Percentiles rank a stretch among this genome's conserved stretches.
phyloP scores from a whole-genome alignment of 495 filamentous ascomycete species.

The Aspergillus wentii region DNA sequence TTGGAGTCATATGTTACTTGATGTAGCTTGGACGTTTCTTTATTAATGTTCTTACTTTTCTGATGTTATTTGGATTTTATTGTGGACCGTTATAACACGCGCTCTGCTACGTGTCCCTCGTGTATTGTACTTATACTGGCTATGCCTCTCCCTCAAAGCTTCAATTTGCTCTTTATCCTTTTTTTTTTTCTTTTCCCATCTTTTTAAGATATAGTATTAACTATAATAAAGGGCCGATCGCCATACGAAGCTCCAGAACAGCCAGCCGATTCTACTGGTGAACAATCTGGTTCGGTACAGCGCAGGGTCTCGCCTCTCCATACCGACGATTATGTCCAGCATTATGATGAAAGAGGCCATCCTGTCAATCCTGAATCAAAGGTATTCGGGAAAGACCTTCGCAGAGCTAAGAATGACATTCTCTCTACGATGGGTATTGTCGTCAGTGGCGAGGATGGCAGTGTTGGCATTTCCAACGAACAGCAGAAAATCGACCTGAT shows the following conservation, averaged over 20 bases:
- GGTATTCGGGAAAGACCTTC: conserved; percentile 34
- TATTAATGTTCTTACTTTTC: not conserved
- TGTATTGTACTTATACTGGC: no score
- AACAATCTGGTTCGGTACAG: conserved; percentile 12
- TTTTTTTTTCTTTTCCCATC: not conserved
- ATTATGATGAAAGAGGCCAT: conserved; percentile 67
- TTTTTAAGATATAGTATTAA: conserved; percentile 14
- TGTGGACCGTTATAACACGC: not conserved
- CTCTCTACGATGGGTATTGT: conserved; percentile 52
- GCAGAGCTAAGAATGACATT: conserved; percentile 54
- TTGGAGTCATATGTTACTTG: no score
- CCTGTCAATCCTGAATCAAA: conserved; percentile 57
- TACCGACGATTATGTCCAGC: conserved; percentile 49
- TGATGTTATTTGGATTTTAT: not conserved
- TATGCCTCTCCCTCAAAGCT: not conserved
- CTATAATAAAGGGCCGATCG: conserved; percentile 56
- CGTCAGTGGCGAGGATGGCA: conserved; percentile 39
- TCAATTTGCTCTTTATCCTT: not conserved
- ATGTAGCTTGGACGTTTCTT: not conserved
- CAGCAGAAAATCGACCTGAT: conserved; percentile 39
- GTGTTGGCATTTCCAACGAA: conserved; percentile 26
- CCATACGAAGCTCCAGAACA: conserved; percentile 60
- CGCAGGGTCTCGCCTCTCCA: conserved; percentile 32
- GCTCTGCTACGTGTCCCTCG: not conserved
- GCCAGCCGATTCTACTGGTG: conserved; percentile 8